These are phyloP conservation scores for Candida dendrica DNA, from an alignment of 805 yeast species.

Conservation along the genomic window DNA sequence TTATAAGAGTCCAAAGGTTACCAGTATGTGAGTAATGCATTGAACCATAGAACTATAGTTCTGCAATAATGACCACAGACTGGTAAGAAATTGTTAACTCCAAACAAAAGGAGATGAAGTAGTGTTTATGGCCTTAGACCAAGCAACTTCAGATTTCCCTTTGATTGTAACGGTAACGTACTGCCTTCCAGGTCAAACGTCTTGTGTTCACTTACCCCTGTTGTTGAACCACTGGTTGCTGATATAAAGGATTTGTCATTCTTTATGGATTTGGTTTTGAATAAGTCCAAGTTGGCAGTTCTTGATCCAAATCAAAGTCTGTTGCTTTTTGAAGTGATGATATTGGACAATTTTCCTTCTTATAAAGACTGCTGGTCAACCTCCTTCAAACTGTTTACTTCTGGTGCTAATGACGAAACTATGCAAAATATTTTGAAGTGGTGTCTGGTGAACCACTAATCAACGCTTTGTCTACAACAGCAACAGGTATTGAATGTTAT, in stretches of 20 bases:
- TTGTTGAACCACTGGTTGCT: constrained; percentile 60
- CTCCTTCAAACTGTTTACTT: constrained; percentile 3
- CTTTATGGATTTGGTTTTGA: constrained; percentile 48
- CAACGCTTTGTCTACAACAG: not conserved
- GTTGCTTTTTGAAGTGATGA: too few species aligned
- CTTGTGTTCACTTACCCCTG: constrained; percentile 42
- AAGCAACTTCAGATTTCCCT: constrained; percentile 20
- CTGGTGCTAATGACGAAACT: not conserved
- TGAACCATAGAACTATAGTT: too few species aligned
- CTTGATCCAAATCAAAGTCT: constrained; percentile 21
- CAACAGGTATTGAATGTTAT: not conserved
- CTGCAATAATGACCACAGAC: too few species aligned
- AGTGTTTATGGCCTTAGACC: constrained; percentile 49
- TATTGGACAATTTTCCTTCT: too few species aligned
- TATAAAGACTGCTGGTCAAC: too few species aligned
- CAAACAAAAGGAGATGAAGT: constrained; percentile 19
- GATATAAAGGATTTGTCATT: constrained; percentile 54
- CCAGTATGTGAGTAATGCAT: too few species aligned
- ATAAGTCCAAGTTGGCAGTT: constrained; percentile 51
- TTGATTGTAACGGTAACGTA: constrained; percentile 39
- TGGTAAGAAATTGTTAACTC: too few species aligned
- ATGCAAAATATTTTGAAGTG: not conserved
- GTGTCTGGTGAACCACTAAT: not conserved
- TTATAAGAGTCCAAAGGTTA: too few species aligned
- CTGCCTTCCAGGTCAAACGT: constrained; percentile 11